These are phyloP conservation scores for Scorias spongiosa DNA, from an alignment of 2,329 filamentous ascomycete species.

Conservation along the genomic window DNA sequence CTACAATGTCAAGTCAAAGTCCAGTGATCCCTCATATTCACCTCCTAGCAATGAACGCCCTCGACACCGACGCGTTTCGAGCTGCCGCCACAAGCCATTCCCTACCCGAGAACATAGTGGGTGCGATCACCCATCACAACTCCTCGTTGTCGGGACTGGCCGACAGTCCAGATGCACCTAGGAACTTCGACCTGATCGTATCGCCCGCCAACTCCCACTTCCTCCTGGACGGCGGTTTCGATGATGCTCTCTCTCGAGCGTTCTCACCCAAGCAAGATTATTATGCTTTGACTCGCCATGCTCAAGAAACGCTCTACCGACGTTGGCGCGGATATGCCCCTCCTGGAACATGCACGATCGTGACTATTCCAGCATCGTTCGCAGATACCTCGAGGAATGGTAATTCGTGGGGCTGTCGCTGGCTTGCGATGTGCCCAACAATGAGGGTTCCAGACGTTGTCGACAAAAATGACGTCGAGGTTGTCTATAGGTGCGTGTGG, in stretches of 20 bases:
- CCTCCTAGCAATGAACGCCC: constrained; percentile 27
- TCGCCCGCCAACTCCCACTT: constrained; percentile 42
- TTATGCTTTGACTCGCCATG: constrained; percentile 31
- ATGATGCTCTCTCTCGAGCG: constrained; percentile 37
- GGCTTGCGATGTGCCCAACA: constrained; percentile 37
- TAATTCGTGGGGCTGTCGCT: constrained; percentile 27
- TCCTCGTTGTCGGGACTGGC: constrained; percentile 17
- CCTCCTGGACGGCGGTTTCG: constrained; percentile 39
- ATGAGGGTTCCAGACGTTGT: constrained; percentile 34
- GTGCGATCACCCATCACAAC: constrained; percentile 24
- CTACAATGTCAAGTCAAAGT: not conserved
- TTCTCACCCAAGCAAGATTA: constrained; percentile 33
- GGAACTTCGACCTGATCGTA: constrained; percentile 34
- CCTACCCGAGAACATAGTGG: constrained; percentile 14
- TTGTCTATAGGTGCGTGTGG: constrained; percentile 41
- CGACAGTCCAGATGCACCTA: constrained; percentile 19
- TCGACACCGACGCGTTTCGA: constrained; percentile 27
- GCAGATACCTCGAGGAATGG: constrained; percentile 11
- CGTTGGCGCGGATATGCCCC: constrained; percentile 36
- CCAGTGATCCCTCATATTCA: constrained; percentile 24
- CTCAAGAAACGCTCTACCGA: constrained; percentile 31
- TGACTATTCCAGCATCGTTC: constrained; percentile 9
- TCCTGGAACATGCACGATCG: constrained; percentile 35
- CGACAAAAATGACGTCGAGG: constrained; percentile 33
- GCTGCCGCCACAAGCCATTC: constrained; percentile 18